phyloP scores from a whole-genome alignment of 2,329 filamentous ascomycete species.

The Acarospora socialis region DNA sequence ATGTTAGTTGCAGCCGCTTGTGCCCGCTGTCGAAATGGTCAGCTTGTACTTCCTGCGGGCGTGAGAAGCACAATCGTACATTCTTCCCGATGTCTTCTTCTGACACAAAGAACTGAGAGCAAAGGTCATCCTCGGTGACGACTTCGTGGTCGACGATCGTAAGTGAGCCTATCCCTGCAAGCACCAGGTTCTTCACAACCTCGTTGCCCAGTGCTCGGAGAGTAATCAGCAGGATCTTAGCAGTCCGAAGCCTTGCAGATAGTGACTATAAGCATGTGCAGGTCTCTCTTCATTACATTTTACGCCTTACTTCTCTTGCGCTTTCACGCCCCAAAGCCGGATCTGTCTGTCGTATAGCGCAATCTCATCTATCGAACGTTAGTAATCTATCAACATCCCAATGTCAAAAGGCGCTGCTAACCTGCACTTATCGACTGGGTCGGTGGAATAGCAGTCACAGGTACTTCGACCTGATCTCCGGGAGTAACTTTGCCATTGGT shows the following conservation, averaged over 20 bases:
- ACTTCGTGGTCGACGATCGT: conserved; percentile 69
- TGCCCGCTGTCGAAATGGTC: conserved; percentile 44
- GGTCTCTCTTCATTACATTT: not conserved
- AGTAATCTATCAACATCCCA: not conserved
- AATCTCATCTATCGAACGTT: conserved; percentile 58
- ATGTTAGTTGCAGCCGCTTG: conserved; percentile 65
- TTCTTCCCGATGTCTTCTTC: conserved; percentile 63
- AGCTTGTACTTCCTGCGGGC: conserved; percentile 6
- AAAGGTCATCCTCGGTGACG: conserved; percentile 67
- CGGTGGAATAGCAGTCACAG: conserved; percentile 24
- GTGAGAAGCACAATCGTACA: conserved; percentile 24
- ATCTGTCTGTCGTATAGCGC: conserved; percentile 96
- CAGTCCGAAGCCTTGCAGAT: conserved; percentile 56
- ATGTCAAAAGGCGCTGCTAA: not conserved
- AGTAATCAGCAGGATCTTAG: conserved; percentile 78
- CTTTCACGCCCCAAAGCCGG: conserved; percentile 89
- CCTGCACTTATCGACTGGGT: conserved; percentile 28
- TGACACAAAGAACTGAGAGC: conserved; percentile 68
- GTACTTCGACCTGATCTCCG: conserved; percentile 23
- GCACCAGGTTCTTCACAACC: conserved; percentile 91
- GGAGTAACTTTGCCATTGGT: conserved; percentile 14
- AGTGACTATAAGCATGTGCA: conserved; percentile 26
- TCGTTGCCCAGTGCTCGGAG: conserved; percentile 83
- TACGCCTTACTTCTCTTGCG: conserved; percentile 57
- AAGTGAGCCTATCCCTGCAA: conserved; percentile 80